These are phyloP conservation scores for Paecilomyces sp. DNA, from an alignment of 2,329 filamentous ascomycete species.

Conservation along the genomic window DNA sequence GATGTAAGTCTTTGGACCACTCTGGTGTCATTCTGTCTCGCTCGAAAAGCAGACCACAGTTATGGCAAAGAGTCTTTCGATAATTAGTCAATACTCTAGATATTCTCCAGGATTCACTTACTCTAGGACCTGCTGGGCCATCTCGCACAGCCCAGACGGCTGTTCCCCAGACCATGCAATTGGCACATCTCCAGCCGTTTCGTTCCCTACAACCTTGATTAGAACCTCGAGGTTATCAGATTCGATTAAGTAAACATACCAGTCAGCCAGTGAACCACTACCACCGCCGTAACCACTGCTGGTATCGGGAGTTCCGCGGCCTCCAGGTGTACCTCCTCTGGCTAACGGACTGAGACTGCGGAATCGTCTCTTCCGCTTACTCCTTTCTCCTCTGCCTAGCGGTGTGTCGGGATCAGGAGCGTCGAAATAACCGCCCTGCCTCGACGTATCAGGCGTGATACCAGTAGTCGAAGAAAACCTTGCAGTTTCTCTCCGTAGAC, in stretches of 20 bases:
- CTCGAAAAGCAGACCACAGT: conserved; percentile 85
- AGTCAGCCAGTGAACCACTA: conserved; percentile 59
- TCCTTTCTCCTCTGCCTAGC: conserved; percentile 85
- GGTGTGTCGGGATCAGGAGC: conserved; percentile 60
- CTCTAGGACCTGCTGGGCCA: conserved; percentile 75
- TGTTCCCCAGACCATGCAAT: conserved; percentile 81
- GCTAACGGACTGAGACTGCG: conserved; percentile 76
- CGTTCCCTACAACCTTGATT: conserved; percentile 52
- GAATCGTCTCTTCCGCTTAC: conserved; percentile 92
- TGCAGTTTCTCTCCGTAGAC: conserved; percentile 82
- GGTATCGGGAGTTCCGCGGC: conserved; percentile 70
- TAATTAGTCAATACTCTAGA: not conserved
- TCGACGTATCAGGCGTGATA: conserved; percentile 69
- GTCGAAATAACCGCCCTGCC: conserved; percentile 52
- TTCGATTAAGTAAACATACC: conserved; percentile 19
- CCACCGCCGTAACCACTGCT: conserved; percentile 62
- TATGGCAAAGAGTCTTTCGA: conserved; percentile 74
- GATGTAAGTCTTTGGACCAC: conserved; percentile 66
- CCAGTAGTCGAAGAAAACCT: conserved; percentile 81
- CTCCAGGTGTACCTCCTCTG: conserved; percentile 60
- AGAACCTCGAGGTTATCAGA: not conserved
- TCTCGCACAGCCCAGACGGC: conserved; percentile 94
- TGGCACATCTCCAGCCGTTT: conserved; percentile 74
- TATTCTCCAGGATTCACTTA: conserved; percentile 41
- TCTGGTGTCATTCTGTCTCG: conserved; percentile 75